phyloP scores from a whole-genome alignment of 1,139 yeast genomes.

The Arxiozyma heterogenica region DNA sequence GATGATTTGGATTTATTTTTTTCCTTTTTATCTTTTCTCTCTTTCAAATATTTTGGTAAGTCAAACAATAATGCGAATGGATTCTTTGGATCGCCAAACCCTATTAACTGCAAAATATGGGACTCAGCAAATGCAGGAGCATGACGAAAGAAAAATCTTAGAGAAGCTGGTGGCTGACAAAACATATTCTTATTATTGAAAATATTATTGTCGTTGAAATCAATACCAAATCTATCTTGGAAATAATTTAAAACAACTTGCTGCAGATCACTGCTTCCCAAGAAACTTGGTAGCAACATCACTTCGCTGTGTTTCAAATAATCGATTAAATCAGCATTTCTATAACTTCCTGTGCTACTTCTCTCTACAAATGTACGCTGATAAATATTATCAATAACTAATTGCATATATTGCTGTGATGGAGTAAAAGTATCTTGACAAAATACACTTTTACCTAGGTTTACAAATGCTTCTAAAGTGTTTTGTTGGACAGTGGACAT shows the following conservation, averaged over 20 bases:
- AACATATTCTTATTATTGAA: conserved; percentile 43
- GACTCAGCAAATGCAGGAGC: conserved; percentile 68
- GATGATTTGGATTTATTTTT: conserved; percentile 40
- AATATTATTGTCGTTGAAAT: conserved; percentile 53
- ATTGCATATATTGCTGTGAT: conserved; percentile 61
- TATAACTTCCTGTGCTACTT: conserved; percentile 22
- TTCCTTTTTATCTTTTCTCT: conserved; percentile 63
- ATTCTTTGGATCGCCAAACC: conserved; percentile 65
- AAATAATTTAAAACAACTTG: conserved; percentile 61
- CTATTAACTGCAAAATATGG: conserved; percentile 62
- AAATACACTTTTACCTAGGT: conserved; percentile 66
- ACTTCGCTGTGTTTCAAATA: conserved; percentile 32
- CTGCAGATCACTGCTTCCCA: conserved; percentile 42
- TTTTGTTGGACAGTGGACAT: conserved; percentile 79
- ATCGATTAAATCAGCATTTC: conserved; percentile 29
- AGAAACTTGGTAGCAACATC: conserved; percentile 36
- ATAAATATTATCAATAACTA: conserved; percentile 71
- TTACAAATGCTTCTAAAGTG: conserved; percentile 67
- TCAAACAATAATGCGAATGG: conserved; percentile 68
- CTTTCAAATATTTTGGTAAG: conserved; percentile 61
- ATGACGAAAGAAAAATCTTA: conserved; percentile 68
- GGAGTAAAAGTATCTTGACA: conserved; percentile 80
- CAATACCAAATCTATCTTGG: conserved; percentile 56
- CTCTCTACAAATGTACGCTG: conserved; percentile 49
- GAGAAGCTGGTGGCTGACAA: conserved; percentile 42